Percentiles rank a stretch among this genome's conserved stretches.
Evolutionary conservation across 768 basidiomycete species (phyloP).

Genomic region (Pholiota conissans): DNA sequence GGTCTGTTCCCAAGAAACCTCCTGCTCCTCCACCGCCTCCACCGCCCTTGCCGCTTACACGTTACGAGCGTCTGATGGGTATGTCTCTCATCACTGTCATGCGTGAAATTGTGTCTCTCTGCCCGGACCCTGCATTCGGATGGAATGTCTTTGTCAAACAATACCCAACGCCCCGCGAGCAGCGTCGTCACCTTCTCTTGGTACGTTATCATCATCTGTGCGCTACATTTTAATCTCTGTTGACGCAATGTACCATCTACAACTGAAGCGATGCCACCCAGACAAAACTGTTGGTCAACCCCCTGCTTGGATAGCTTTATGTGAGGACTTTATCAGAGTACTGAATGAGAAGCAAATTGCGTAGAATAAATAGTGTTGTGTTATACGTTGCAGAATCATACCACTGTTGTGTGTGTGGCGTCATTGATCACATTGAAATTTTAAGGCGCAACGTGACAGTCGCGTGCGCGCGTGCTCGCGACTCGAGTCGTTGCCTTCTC

Average conservation of each 20-base stretch:
- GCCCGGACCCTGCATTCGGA: neutral
- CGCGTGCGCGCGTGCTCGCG: no score
- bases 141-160: neutral
- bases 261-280: constrained; percentile 3
- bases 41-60: neutral
- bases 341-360: neutral
- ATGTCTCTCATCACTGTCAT: neutral
- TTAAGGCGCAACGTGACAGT: no score
- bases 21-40: neutral
- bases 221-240: neutral
- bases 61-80: neutral
- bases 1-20: neutral
- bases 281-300: constrained; percentile 2
- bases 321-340: constrained; percentile 1
- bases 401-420: no score
- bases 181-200: constrained; percentile 1
- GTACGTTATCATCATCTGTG: neutral
- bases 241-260: neutral
- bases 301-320: neutral
- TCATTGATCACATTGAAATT: no score
- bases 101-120: neutral
- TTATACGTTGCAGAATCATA: no score
- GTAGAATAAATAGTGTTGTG: no score
- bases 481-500: no score
- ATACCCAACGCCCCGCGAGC: neutral